Evolutionary conservation across 169 alveolate species (phyloP), one percentile per base, ranked within the genome.

Genomic region (Eimeria maxima): DNA sequence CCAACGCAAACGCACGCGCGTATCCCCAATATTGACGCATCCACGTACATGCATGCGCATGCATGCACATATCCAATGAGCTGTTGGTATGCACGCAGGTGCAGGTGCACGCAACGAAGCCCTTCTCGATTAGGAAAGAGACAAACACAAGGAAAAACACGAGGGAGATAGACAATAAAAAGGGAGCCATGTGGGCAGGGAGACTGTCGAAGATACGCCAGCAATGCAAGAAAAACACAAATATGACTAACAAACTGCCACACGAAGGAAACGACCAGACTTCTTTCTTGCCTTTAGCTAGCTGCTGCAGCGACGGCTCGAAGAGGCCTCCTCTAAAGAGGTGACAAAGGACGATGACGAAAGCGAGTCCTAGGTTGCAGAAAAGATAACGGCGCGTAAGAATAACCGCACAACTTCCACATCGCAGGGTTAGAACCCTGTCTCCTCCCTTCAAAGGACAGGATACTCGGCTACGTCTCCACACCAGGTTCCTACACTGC

Each of bases 351-450:
- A 90, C 74, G 29, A 90, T 44, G 57, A 90, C 76, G 14, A 74
- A 29, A 13, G 55, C 38, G 29, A 90, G 53, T 3, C 47, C 88
- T 13, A 38, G 29, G 78, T 73, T 73, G 7, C 80, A 81, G 13
- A 90, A 67, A 22, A 90, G 55, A 38, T 90, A 90, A 8, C 89
- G 89, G 13, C 90, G 53, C 0, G 95, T 69, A 14, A 90, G 78
- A 4, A 90, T 90, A n/a, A 90, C 89, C 24, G 95, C 95, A n/a
- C 95, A 90, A 73, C 90, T 90, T n/a, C 95, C 95, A 71, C 95
- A 90, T 18, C 81, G 80, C 65, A 90, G 53, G 8, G 95, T 90
- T 27, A 90, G 57, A 60, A 90, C 80, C 14, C 81, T 74, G 42
- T 90, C 95, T 42, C 95, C 44, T 29, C 84, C 76, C n/a, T 42